phyloP scores from a whole-genome alignment of 108 stramenopile species.

The Discostella stelligeroides region DNA sequence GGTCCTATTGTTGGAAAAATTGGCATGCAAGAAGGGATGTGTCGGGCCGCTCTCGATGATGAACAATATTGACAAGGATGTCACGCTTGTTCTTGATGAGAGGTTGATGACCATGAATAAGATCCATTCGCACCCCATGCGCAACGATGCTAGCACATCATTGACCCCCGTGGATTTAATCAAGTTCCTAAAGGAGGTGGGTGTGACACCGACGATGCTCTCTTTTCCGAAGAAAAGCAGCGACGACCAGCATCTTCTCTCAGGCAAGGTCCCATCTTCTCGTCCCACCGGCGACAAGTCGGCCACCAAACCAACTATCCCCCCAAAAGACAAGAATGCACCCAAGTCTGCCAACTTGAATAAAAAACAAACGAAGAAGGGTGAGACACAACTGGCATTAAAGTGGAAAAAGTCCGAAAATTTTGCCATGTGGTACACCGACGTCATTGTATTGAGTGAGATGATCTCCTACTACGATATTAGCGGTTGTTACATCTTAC shows the following conservation, averaged over 20 bases:
- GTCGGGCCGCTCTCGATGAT: constrained; percentile 87
- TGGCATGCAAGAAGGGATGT: constrained; percentile 84
- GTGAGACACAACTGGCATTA: constrained; percentile 76
- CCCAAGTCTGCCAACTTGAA: constrained; percentile 42
- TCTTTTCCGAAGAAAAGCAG: constrained; percentile 51
- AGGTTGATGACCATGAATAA: constrained; percentile 44
- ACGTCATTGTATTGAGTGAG: constrained; percentile 96
- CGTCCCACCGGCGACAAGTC: constrained; percentile 42
- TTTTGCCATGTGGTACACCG: constrained; percentile 97
- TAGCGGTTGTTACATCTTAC: constrained; percentile 98
- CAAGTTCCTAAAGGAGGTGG: constrained; percentile 58
- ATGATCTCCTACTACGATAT: constrained; percentile 99
- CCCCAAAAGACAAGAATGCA: constrained; percentile 25
- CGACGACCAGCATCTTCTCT: constrained; percentile 20
- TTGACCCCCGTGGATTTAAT: constrained; percentile 67
- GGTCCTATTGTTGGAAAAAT: constrained; percentile 58
- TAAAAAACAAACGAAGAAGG: constrained; percentile 75
- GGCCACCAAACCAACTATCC: constrained; percentile 34
- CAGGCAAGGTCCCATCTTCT: constrained; percentile 43
- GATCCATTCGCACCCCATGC: constrained; percentile 89
- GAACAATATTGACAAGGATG: constrained; percentile 66
- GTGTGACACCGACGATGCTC: constrained; percentile 66
- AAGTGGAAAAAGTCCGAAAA: constrained; percentile 93
- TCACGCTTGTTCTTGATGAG: constrained; percentile 87
- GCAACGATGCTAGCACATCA: constrained; percentile 85